phyloP scores from a whole-genome alignment of 805 yeast genomes.

The Sugiyamaella marilandica region DNA sequence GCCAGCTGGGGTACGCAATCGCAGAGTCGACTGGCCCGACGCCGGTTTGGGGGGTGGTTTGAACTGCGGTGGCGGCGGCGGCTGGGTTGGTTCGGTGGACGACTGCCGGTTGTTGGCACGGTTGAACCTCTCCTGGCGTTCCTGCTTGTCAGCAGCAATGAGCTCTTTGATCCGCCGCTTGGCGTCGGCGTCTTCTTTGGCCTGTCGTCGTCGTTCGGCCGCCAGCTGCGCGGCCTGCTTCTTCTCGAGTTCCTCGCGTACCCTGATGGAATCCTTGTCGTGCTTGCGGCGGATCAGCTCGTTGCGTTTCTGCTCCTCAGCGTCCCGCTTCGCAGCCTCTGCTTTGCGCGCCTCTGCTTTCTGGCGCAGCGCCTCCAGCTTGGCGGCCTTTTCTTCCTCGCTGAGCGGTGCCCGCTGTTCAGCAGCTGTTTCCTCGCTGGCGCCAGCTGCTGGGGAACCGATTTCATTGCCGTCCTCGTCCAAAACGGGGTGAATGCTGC shows the following conservation, averaged over 20 bases:
- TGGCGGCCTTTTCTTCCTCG: conserved; percentile 29
- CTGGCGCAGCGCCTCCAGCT: conserved; percentile 28
- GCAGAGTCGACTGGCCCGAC: conserved; percentile 24
- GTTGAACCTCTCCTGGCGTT: conserved; percentile 21
- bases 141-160: conserved; percentile 34
- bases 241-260: conserved; percentile 29
- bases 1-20: conserved; percentile 22
- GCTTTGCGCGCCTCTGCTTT: conserved; percentile 31
- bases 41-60: conserved; percentile 11
- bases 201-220: conserved; percentile 28
- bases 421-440: conserved; percentile 2
- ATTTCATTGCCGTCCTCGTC: not conserved
- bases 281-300: conserved; percentile 29
- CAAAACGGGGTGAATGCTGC: not conserved
- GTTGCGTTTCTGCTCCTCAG: conserved; percentile 27
- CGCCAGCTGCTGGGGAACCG: not conserved
- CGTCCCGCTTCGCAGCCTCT: conserved; percentile 29
- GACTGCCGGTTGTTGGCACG: too few species aligned
- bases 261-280: conserved; percentile 25
- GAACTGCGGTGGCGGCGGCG: not conserved
- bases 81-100: not conserved
- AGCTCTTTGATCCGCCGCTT: conserved; percentile 29
- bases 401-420: conserved; percentile 19
- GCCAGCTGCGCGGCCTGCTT: conserved; percentile 31
- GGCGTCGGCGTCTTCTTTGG: conserved; percentile 29